A percentile compares a stretch with the other conserved stretches of the same genome.
phyloP scores from a whole-genome alignment of 441 rosid genomes.

The Corymbia calophylla region DNA sequence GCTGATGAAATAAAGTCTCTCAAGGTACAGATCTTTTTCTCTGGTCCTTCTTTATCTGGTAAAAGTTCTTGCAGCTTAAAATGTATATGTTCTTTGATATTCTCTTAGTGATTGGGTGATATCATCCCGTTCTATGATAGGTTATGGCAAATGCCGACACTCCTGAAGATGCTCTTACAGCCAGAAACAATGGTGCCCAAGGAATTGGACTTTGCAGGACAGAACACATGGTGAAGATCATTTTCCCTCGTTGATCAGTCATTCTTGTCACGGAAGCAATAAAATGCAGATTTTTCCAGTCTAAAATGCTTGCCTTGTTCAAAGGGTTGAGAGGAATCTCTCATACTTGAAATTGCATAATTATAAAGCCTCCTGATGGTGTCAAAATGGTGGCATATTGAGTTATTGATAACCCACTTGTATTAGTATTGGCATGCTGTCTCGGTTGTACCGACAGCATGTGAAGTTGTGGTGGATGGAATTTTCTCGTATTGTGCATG shows the following conservation, averaged over 20 bases:
- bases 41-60: background rate
- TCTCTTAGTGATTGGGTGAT: background rate
- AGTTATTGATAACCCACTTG: background rate
- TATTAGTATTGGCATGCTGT: background rate
- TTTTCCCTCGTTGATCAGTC: background rate
- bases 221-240: constrained; percentile 69
- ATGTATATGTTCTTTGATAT: background rate
- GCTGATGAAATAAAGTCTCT: constrained; percentile 67
- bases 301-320: background rate
- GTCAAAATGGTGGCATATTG: background rate
- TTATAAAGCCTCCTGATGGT: background rate
- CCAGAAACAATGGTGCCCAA: constrained; percentile 91
- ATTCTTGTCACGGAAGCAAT: background rate
- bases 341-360: background rate
- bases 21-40: constrained; percentile 36
- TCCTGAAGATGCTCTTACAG: constrained; percentile 84
- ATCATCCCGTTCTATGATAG: constrained; percentile 17
- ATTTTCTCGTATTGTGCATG: background rate
- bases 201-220: constrained; percentile 97
- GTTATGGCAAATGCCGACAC: constrained; percentile 99
- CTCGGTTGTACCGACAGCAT: background rate
- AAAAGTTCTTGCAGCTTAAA: background rate
- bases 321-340: background rate
- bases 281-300: background rate
- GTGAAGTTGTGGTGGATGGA: background rate